A percentile compares a stretch with the other conserved stretches of the same genome.
Conservation (phyloP, 768 basidiomycete species). For the Strobilomyces dryophilus region DNA sequence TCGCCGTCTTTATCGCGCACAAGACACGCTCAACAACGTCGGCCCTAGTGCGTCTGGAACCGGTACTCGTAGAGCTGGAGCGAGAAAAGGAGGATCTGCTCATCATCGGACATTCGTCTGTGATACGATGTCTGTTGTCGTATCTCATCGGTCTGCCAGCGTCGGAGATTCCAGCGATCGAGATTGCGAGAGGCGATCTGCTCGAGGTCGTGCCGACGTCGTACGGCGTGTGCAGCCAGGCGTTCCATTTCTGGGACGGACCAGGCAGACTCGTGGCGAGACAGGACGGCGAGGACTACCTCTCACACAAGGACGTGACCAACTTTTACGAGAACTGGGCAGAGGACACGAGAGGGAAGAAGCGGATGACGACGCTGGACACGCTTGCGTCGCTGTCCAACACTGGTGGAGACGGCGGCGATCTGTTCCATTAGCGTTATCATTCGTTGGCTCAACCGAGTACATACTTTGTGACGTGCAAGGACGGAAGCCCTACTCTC, state of each 20-base stretch:
- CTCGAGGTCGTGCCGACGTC: constrained; percentile 88
- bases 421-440: constrained; percentile 4
- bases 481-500: too few relatives aligned
- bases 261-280: constrained; percentile 56
- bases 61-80: constrained; percentile 89
- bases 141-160: constrained; percentile 93
- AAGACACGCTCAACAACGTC: not conserved
- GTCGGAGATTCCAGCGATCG: constrained; percentile 95
- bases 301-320: constrained; percentile 51
- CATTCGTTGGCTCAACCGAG: too few relatives aligned
- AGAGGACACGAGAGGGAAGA: constrained; percentile 65
- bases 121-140: constrained; percentile 92
- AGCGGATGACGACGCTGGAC: constrained; percentile 33
- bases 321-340: constrained; percentile 92
- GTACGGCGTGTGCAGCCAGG: constrained; percentile 86
- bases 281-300: constrained; percentile 31
- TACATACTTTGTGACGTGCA: too few relatives aligned
- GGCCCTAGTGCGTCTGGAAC: constrained; percentile 84
- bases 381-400: constrained; percentile 24
- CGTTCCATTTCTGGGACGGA: constrained; percentile 91
- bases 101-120: constrained; percentile 96
- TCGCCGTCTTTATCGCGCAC: not conserved
- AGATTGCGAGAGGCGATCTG: constrained; percentile 95
- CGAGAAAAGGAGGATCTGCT: constrained; percentile 91
- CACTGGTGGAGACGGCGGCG: constrained; percentile 3